Base-by-base conservation (phyloP, 495 filamentous ascomycete genomes). In the Polyplosphaeria fusca region DNA sequence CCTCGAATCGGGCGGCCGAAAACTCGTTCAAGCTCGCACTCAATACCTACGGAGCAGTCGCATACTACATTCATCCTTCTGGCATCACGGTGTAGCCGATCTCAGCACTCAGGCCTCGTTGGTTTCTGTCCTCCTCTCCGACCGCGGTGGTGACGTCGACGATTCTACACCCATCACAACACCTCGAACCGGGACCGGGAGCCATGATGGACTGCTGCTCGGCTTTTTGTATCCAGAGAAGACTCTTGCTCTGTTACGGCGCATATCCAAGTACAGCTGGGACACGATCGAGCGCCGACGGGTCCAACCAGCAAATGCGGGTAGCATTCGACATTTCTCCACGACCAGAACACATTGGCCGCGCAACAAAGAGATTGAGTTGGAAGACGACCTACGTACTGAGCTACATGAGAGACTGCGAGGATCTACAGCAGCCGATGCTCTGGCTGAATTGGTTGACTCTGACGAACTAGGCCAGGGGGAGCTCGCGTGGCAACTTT, bases 1-100 rank as follows among this genome's bases (percentile, higher is more conserved):
- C 41, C 63, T 66, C 58, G 63, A 66, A 55, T 30, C 58, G 38
- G 56, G 61, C 47, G 59, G 63, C 47, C 63, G 58, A 52, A 43
- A 58, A 18, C 58, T 66, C 37, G 35, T 66, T 19, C 58, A 47
- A 55, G 39, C 47, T 41, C 44, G 51, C 48, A 61, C 58, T 32
- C 58, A 30, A 54, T 58, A 45, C 45, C n/a, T 47, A 38, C 51
- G 52, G 41, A 60, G 26, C 32, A 58, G 63, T 32, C 58, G 63
- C 48, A 59, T 55, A 49, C 50, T 66, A 20, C 58, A 66, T 38
- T 62, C 54, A 5, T 40, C 63, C 14, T 66, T 66, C 39, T 66
- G 63, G 63, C 53, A 62, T 43, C 58, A 66, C 51, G 58, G 53
- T 18, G 63, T 58, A 25, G 52, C 38, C 52, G 63, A 66, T 28